These are phyloP conservation scores for Hydnomerulius pinastri DNA, from an alignment of 768 basidiomycete species.

Conservation along the genomic window DNA sequence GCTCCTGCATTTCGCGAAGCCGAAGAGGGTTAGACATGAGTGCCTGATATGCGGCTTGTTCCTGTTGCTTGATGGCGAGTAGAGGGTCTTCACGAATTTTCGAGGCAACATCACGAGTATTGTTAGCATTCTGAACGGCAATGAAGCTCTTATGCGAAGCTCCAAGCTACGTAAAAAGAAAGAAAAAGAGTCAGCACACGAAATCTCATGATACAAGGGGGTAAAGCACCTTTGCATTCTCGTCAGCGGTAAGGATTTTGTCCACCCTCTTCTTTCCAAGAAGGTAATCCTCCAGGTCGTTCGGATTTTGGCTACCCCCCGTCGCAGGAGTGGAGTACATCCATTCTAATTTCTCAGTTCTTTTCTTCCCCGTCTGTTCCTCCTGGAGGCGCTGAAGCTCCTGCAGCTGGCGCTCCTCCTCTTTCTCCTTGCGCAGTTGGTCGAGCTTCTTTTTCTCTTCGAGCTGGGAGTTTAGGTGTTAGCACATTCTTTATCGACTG, in stretches of 20 bases:
- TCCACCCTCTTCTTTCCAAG: conserved; percentile 98
- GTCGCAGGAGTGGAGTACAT: conserved; percentile 99
- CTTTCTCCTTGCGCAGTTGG: conserved; percentile 95
- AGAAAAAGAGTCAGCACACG: conserved; percentile 11
- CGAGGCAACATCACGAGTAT: conserved; percentile 79
- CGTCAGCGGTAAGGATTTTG: conserved; percentile 89
- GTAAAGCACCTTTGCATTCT: conserved; percentile 79
- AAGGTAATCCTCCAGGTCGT: conserved; percentile 95
- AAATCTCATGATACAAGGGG: not conserved
- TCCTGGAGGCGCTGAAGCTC: conserved; percentile 96
- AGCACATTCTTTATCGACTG: not conserved
- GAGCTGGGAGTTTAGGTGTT: conserved; percentile 52
- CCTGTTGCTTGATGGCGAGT: conserved; percentile 97
- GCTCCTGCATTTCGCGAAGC: conserved; percentile 76
- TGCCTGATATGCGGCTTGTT: conserved; percentile 89
- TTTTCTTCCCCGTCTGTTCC: conserved; percentile 92
- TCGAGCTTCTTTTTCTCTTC: conserved; percentile 99
- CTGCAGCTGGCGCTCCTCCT: conserved; percentile 95
- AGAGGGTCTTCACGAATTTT: conserved; percentile 97
- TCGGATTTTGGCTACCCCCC: conserved; percentile 82
- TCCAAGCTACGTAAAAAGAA: conserved; percentile 55
- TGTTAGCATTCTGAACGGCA: conserved; percentile 94
- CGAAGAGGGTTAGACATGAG: conserved; percentile 86
- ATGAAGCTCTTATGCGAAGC: conserved; percentile 92
- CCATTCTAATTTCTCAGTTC: conserved; percentile 96